These are phyloP conservation scores for Fusarium sp. DNA, from an alignment of 2,329 filamentous ascomycete genomes.

Conservation along the genomic window DNA sequence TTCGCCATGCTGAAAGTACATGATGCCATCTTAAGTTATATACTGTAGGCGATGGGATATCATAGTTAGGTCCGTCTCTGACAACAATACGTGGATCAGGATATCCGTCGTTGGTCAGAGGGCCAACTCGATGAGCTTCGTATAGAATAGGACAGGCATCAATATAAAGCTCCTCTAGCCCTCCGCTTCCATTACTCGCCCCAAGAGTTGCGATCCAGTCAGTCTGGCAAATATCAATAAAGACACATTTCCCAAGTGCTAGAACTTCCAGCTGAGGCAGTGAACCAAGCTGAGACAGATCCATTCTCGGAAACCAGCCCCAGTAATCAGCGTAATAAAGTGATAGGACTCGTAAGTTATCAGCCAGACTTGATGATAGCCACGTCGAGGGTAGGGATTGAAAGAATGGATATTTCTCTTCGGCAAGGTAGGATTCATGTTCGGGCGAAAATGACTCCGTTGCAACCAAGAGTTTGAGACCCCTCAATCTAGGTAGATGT, in stretches of 20 bases:
- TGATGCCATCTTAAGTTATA: background rate
- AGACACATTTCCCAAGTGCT: slow-evolving; percentile 52
- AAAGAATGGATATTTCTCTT: slow-evolving; percentile 12
- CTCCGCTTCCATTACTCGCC: fast-evolving
- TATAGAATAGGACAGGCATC: slow-evolving; percentile 53
- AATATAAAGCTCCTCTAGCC: slow-evolving; percentile 53
- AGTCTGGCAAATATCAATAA: slow-evolving; percentile 56
- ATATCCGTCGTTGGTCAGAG: background rate
- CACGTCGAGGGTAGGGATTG: slow-evolving; percentile 19
- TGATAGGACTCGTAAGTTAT: slow-evolving; percentile 48
- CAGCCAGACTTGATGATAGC: slow-evolving; percentile 19
- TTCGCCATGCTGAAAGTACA: background rate
- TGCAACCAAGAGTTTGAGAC: slow-evolving; percentile 11
- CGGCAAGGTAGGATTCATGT: too few relatives aligned
- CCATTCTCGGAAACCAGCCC: slow-evolving; percentile 51
- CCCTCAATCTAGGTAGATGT: background rate
- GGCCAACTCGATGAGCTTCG: fast-evolving
- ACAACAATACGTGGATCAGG: background rate
- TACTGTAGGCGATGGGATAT: background rate
- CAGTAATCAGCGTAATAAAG: slow-evolving; percentile 51
- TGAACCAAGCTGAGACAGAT: slow-evolving; percentile 38
- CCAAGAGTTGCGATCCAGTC: slow-evolving; percentile 56
- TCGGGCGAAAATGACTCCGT: too few relatives aligned
- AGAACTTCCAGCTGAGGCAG: slow-evolving; percentile 54
- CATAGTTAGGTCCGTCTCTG: background rate